Percentiles rank a stretch among this genome's conserved stretches.
phyloP scores from a whole-genome alignment of 2,329 filamentous ascomycete species.

The Rhinocladiella similis region DNA sequence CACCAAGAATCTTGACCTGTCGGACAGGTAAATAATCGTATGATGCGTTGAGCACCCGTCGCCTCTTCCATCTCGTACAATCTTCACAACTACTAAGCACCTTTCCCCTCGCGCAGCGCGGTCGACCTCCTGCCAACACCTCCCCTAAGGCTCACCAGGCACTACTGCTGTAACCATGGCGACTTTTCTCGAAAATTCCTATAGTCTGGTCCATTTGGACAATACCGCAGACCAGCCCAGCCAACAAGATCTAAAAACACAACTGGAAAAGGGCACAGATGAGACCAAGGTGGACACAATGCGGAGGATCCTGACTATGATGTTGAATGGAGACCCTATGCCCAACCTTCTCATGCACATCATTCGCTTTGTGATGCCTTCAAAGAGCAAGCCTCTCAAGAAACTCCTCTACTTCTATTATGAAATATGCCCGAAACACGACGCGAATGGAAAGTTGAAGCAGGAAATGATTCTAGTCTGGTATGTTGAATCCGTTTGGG shows the following conservation, averaged over 20 bases:
- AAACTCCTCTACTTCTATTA: constrained; percentile 99
- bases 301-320: constrained; percentile 87
- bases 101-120: background rate
- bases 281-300: constrained; percentile 92
- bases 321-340: constrained; percentile 98
- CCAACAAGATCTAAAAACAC: constrained; percentile 85
- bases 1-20: background rate
- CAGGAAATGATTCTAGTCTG: constrained; percentile 99
- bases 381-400: constrained; percentile 93
- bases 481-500: constrained; percentile 53
- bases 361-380: constrained; percentile 99
- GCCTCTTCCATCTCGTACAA: background rate
- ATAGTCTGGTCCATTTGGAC: constrained; percentile 97
- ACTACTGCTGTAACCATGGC: constrained; percentile 66
- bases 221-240: constrained; percentile 91
- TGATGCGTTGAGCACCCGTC: constrained; percentile 1
- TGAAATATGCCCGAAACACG: constrained; percentile 88
- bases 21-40: background rate
- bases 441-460: constrained; percentile 89
- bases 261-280: constrained; percentile 91
- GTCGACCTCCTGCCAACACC: no score
- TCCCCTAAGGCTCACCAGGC: background rate
- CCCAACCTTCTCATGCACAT: constrained; percentile 97
- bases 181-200: constrained; percentile 89
- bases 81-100: background rate